Evolutionary conservation across 2,329 filamentous ascomycete species (phyloP), one percentile per base, ranked within the genome.

Genomic region (Macrophomina tecta): DNA sequence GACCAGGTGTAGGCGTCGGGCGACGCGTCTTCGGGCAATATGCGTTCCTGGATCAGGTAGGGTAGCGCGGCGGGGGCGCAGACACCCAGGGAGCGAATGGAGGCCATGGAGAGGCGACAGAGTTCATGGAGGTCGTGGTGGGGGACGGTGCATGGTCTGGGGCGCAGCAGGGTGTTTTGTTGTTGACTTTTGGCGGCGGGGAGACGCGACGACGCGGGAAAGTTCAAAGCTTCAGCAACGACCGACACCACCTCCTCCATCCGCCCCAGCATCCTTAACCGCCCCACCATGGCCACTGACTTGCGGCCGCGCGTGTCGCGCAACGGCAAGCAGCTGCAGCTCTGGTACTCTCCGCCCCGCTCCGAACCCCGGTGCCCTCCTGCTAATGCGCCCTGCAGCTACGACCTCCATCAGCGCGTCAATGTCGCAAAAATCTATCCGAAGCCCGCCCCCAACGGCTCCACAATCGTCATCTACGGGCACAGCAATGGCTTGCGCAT

Each of bases 21-120:
- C 18, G 87, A 80, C 3, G 91, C 87, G 69, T 95, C 86, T 53
- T 85, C 79, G 18, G 90, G 87, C 1, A 98, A 83, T 48, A 97
- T 85, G 67, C 89, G 86, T 79, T 98, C 94, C 72, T 90, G 85
- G 72, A 97, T 86, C 70, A 97, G 89, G 82, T 95, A 93, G 69
- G 88, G 88, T 70, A 98, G 85, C 70, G 91, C 93, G 69, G 91
- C 88, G 68, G 96, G 94, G 81, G 91, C 89, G 83, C 98, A 94
- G 75, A 97, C 85, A 78, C 95, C 95, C 74, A 97, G 87, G 70
- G 94, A 97, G 79, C 89, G 91, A 81, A 97, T 88, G 76, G 91
- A 89, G 72, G 94, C 94, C 96, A 99, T 99, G 68, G 69, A 71
- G 64, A 68, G 69, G 69, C 65, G 69, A 66, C 68, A 67, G 64